Conservation (phyloP, 805 yeast genomes). For the Cyberlindnera euphorbiae region DNA sequence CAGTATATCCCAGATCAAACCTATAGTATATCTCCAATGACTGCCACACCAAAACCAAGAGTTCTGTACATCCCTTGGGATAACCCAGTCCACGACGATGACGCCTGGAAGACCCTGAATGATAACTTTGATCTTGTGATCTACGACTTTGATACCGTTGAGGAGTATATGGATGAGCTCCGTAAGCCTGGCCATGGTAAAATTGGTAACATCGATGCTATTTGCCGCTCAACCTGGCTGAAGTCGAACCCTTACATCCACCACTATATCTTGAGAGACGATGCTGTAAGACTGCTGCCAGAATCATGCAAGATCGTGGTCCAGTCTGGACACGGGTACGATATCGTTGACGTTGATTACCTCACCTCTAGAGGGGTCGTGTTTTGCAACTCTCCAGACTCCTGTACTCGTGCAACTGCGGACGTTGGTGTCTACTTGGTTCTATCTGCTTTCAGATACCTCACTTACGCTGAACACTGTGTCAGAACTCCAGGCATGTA, state of each 20-base stretch:
- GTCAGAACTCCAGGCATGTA: slow-evolving; percentile 30
- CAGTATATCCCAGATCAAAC: too few species aligned
- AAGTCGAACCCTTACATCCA: slow-evolving; percentile 35
- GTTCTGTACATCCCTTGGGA: slow-evolving; percentile 36
- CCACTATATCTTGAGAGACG: slow-evolving; percentile 33
- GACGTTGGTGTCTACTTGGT: slow-evolving; percentile 34
- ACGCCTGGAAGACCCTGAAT: slow-evolving; percentile 33
- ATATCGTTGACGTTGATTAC: slow-evolving; percentile 34
- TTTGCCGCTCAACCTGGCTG: slow-evolving; percentile 36
- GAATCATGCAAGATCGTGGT: slow-evolving; percentile 32
- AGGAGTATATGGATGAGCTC: slow-evolving; percentile 32
- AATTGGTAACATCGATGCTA: slow-evolving; percentile 32
- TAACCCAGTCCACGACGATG: slow-evolving; percentile 32
- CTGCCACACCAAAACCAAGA: slow-evolving; percentile 27
- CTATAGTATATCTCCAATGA: slow-evolving; percentile 3
- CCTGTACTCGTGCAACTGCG: slow-evolving; percentile 37
- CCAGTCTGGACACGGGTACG: slow-evolving; percentile 38
- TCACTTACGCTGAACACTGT: slow-evolving; percentile 35
- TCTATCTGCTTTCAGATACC: slow-evolving; percentile 31
- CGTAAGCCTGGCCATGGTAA: slow-evolving; percentile 32
- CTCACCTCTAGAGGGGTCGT: slow-evolving; percentile 29
- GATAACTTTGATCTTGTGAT: slow-evolving; percentile 32
- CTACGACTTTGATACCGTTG: slow-evolving; percentile 30
- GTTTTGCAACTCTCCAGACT: slow-evolving; percentile 36
- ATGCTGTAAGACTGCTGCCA: slow-evolving; percentile 30